Percentiles rank a stretch among this genome's conserved stretches.
Evolutionary conservation across 805 yeast species (phyloP).

Genomic region (Teunomyces funiuensis): DNA sequence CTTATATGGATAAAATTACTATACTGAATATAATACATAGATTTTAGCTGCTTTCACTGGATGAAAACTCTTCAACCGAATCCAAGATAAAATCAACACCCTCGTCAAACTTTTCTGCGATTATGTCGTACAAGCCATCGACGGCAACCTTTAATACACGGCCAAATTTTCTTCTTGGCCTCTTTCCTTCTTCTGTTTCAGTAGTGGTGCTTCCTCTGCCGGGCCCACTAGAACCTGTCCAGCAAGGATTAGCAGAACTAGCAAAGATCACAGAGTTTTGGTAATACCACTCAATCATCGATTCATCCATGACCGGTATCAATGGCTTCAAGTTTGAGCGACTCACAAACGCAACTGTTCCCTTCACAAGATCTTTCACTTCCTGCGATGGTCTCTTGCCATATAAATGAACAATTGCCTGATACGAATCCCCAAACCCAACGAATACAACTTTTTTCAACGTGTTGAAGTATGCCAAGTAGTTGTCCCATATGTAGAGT

Average conservation of each 20-base stretch:
- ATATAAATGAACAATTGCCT: slow-evolving; percentile 79
- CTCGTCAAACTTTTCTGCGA: slow-evolving; percentile 81
- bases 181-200: slow-evolving; percentile 37
- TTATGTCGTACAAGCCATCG: slow-evolving; percentile 73
- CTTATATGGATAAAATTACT: slow-evolving; percentile 1
- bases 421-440: slow-evolving; percentile 88
- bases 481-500: slow-evolving; percentile 87
- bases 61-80: slow-evolving; percentile 59
- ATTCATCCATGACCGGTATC: slow-evolving; percentile 86
- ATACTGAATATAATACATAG: slow-evolving; percentile 4
- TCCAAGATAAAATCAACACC: slow-evolving; percentile 82
- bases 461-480: slow-evolving; percentile 66
- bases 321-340: slow-evolving; percentile 71
- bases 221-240: slow-evolving; percentile 55
- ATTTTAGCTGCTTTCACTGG: slow-evolving; percentile 17
- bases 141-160: slow-evolving; percentile 73
- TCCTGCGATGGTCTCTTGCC: slow-evolving; percentile 70
- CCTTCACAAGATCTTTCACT: slow-evolving; percentile 60
- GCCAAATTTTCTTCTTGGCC: slow-evolving; percentile 89
- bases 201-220: slow-evolving; percentile 16
- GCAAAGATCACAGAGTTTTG: slow-evolving; percentile 83
- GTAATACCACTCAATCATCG: slow-evolving; percentile 88
- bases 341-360: slow-evolving; percentile 69
- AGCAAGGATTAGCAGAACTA: slow-evolving; percentile 69
- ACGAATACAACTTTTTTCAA: slow-evolving; percentile 72